Percentiles rank a stretch among this genome's conserved stretches.
phyloP scores from a whole-genome alignment of 129 eudicot species.

The Arctium minus region DNA sequence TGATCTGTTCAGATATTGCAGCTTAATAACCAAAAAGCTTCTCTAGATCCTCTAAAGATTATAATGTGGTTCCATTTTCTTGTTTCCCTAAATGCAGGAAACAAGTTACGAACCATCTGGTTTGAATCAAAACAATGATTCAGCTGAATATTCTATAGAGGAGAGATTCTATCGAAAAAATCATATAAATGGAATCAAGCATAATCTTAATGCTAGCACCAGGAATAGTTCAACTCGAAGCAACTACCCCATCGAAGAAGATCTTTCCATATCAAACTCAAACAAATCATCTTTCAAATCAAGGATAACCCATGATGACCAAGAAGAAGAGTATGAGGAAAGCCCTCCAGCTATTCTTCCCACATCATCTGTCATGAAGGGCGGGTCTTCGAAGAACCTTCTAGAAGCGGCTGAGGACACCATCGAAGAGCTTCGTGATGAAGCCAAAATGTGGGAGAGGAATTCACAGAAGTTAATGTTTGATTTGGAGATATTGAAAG shows the following conservation, averaged over 20 bases:
- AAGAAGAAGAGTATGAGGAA: constrained; percentile 34
- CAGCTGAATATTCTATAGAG: constrained; percentile 39
- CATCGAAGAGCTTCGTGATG: constrained; percentile 75
- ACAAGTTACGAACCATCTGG: constrained; percentile 43
- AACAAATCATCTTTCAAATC: constrained; percentile 47
- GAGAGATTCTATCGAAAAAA: constrained; percentile 24
- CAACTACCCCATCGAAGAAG: constrained; percentile 36
- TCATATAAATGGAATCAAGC: constrained; percentile 31
- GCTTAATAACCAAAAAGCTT: neutral
- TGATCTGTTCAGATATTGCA: neutral
- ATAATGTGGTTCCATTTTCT: constrained; percentile 9
- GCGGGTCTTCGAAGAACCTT: constrained; percentile 56
- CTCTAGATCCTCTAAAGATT: neutral
- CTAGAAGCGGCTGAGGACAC: constrained; percentile 83
- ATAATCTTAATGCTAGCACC: constrained; percentile 22
- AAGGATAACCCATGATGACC: constrained; percentile 27
- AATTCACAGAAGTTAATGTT: constrained; percentile 58
- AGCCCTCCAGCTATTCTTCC: constrained; percentile 26
- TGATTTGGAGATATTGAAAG: constrained; percentile 64
- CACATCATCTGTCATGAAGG: constrained; percentile 32
- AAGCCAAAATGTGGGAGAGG: constrained; percentile 92
- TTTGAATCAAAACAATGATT: constrained; percentile 36
- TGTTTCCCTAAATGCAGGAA: constrained; percentile 45
- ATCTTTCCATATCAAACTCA: constrained; percentile 46
- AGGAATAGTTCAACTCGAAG: constrained; percentile 30